phyloP scores from a whole-genome alignment of 139 green algal species.

The Tetradesmus lagerheimii region DNA sequence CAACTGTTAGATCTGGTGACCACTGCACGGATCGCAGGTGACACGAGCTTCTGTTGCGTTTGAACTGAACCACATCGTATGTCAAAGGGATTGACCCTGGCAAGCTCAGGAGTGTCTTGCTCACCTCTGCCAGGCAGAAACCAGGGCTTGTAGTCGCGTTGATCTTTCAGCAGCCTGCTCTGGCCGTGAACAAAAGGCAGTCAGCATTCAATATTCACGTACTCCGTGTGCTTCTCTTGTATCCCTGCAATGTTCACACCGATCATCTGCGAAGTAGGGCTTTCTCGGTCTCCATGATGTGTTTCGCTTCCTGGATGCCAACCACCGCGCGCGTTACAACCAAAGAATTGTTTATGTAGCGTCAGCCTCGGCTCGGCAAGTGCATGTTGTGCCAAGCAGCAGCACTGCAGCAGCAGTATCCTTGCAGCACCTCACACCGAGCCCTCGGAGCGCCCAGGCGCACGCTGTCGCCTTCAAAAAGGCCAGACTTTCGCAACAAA shows the following conservation, averaged over 20 bases:
- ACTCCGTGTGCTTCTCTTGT: too few relatives aligned
- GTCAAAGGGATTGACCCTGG: too few relatives aligned
- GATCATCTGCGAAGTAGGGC: not conserved
- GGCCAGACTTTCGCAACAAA: not conserved
- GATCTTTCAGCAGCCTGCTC: too few relatives aligned
- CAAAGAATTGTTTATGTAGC: not conserved
- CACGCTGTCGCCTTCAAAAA: not conserved
- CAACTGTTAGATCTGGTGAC: not conserved
- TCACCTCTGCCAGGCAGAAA: too few relatives aligned
- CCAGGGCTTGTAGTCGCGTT: too few relatives aligned
- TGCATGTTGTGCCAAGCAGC: not conserved
- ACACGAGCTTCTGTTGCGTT: too few relatives aligned
- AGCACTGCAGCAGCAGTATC: not conserved
- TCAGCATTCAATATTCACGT: too few relatives aligned
- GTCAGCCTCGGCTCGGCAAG: not conserved
- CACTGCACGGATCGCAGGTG: not conserved
- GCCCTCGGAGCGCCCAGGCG: not conserved
- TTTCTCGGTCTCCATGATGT: not conserved
- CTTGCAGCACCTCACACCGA: not conserved
- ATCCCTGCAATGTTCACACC: not conserved
- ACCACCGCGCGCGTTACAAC: not conserved
- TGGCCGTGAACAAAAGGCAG: too few relatives aligned
- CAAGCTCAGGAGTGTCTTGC: too few relatives aligned
- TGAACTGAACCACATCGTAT: too few relatives aligned
- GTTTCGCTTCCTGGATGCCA: not conserved